phyloP scores from a whole-genome alignment of 179 eudicot genomes.

The Silene coronaria region DNA sequence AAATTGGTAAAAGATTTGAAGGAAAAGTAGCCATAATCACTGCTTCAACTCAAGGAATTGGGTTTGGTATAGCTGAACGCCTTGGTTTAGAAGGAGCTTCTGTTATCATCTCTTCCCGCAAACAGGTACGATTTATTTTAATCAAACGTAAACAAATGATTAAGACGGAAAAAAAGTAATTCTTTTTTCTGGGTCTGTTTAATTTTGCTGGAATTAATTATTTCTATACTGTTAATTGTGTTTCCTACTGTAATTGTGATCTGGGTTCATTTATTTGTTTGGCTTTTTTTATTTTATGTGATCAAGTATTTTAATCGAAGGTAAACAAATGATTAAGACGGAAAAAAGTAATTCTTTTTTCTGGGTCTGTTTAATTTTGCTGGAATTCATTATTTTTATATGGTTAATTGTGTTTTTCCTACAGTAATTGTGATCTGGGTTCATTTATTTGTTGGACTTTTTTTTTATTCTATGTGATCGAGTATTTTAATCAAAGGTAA shows the following conservation, averaged over 20 bases:
- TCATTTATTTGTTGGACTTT: background rate
- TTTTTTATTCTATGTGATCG: too few species aligned
- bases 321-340: too few species aligned
- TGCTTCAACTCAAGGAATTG: conserved; percentile 84
- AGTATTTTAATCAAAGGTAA: too few species aligned
- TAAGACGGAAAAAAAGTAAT: too few species aligned
- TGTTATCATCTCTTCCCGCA: conserved; percentile 71
- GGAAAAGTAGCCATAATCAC: conserved; percentile 75
- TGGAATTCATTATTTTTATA: background rate
- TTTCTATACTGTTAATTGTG: background rate
- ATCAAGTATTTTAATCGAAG: too few species aligned
- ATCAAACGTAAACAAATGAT: too few species aligned
- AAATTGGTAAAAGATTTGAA: conserved; percentile 45
- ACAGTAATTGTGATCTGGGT: conserved; percentile 13
- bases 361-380: conserved; percentile 5
- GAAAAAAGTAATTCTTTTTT: background rate
- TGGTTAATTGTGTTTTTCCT: conserved; percentile 1
- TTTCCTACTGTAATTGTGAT: background rate
- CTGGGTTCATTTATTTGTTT: conserved; percentile 16
- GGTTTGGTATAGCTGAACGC: conserved; percentile 62
- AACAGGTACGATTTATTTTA: conserved; percentile 33
- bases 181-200: conserved; percentile 3
- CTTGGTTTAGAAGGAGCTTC: conserved; percentile 83
- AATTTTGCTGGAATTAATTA: background rate
- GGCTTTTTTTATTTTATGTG: too few species aligned